Base-by-base conservation (phyloP, 768 basidiomycete species). In the Mycena crocata region DNA sequence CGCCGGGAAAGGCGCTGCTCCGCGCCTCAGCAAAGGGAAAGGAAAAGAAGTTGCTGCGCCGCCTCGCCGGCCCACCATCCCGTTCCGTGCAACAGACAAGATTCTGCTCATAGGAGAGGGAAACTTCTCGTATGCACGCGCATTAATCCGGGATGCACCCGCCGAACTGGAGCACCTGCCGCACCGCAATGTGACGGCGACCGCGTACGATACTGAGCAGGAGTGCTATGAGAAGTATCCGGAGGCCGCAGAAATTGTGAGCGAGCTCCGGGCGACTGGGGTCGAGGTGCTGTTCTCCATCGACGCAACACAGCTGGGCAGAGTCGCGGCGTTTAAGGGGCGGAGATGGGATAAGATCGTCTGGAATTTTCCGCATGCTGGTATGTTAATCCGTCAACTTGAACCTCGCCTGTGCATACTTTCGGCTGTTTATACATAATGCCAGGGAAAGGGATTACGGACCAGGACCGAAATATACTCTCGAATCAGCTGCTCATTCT, bases 341-440 rank as follows among this genome's bases (percentile, higher is more conserved):
- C 80, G 82, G 67, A 85, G 79, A 59, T 93, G 92, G 87, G 91
- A 95, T 78, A 87, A 86, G 66, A 86, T 98, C 62, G 88, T 94
- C 9, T 98, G 95, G 91, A 98, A 99, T 76, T 99, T 98, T 75
- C 97, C 97, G 64, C 97, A 99, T 81, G 92, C 93, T 73, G 96
- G 96, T 94, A 73, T 52, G 62, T n/a, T n/a, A n/a, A n/a, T n/a
- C n/a, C 64, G 42, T 58, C 12, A n/a, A 58, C 31, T 24, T 57
- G 3, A 15, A 24, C 45, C 45, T 5, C 24, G 46, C 0, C 54
- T 40, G 26, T n/a, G 28, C 34, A 39, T n/a, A n/a, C 62, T 3
- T 49, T 30, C 21, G 39, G 45, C 2, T 6, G 19, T n/a, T 62
- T 42, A 64, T 24, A 26, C 57, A 50, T 35, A 24, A 65, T 48